Conservation (phyloP, 1,284 basidiomycete genomes). For the Amylostereum areolatum region DNA sequence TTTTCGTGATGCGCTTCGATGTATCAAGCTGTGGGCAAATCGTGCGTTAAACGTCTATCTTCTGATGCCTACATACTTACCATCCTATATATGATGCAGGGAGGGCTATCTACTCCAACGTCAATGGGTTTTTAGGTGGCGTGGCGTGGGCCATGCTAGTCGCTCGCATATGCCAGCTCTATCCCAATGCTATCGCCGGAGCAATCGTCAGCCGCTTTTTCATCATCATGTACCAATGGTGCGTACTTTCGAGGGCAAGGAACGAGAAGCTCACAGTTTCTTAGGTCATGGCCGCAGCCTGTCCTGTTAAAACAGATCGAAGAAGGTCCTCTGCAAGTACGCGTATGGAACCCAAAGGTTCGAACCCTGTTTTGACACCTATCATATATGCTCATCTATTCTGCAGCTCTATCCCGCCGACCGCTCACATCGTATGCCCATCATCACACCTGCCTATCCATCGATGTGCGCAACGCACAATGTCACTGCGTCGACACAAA, state of each 20-base stretch:
- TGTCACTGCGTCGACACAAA: constrained; percentile 92
- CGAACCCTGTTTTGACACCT: constrained; percentile 9
- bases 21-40: constrained; percentile 98
- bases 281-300: constrained; percentile 95
- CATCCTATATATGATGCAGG: constrained; percentile 37
- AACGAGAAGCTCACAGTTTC: neutral
- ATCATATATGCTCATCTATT: neutral
- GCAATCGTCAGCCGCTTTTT: constrained; percentile 97
- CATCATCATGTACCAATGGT: constrained; percentile 97
- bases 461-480: constrained; percentile 99
- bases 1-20: constrained; percentile 90
- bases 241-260: constrained; percentile 19
- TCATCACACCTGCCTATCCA: constrained; percentile 98
- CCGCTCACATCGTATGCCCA: constrained; percentile 97
- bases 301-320: constrained; percentile 96
- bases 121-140: constrained; percentile 96
- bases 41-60: constrained; percentile 46
- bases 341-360: constrained; percentile 98
- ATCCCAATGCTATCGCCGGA: constrained; percentile 91
- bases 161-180: constrained; percentile 97
- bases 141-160: constrained; percentile 99
- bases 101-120: constrained; percentile 96
- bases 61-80: constrained; percentile 3
- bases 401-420: constrained; percentile 86
- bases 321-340: constrained; percentile 87